Evolutionary conservation across 352 stramenopile species (phyloP), one percentile per base, ranked within the genome.

Genomic region (Phytophthora macrochlamydospora): DNA sequence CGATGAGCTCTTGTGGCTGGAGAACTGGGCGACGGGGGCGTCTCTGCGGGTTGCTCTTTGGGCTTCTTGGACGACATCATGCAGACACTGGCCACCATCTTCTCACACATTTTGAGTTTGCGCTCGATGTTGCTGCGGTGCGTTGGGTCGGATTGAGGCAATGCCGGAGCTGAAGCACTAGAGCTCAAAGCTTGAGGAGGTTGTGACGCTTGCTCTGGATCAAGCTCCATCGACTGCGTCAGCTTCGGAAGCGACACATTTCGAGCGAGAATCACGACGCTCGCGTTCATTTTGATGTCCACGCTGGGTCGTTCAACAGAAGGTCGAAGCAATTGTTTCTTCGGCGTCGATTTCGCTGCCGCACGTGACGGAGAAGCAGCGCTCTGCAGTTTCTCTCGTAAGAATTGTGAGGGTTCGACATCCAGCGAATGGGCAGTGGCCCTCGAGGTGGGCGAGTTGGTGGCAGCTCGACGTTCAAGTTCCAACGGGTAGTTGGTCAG

Each of bases 61-160:
- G 12, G 14, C 32, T 30, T 29, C 31, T 63, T 18, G 51, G 57
- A 52, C 30, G 37, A 66, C 52, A 72, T 67, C 4, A 73, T 40
- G 33, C 56, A 63, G 29, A 72, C 60, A 38, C 55, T 78, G 8
- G 60, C 58, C 7, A 69, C 64, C 40, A 85, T 75, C 12, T 70
- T 73, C 49, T 85, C 75, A 62, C 81, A 89, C 7, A 91, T 30
- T 49, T 78, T 79, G 42, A 91, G 69, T 46, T 89, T 91, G 28
- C 82, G 79, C 31, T 76, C 66, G 50, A 91, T 87, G 50, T 89
- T 91, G 46, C 50, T 66, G n/a, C 57, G 69, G 28, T 73, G 12
- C 2, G 43, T 24, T 32, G 52, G 8, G 48, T 32, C 30, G 8
- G 18, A 38, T 30, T 56, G 33, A 59, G 33, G 9, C 8, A 81